Percentiles rank a stretch among this genome's conserved stretches.
These are phyloP conservation scores for Pulveroboletus ravenelii DNA, from an alignment of 768 basidiomycete species.

Conservation along the genomic window DNA sequence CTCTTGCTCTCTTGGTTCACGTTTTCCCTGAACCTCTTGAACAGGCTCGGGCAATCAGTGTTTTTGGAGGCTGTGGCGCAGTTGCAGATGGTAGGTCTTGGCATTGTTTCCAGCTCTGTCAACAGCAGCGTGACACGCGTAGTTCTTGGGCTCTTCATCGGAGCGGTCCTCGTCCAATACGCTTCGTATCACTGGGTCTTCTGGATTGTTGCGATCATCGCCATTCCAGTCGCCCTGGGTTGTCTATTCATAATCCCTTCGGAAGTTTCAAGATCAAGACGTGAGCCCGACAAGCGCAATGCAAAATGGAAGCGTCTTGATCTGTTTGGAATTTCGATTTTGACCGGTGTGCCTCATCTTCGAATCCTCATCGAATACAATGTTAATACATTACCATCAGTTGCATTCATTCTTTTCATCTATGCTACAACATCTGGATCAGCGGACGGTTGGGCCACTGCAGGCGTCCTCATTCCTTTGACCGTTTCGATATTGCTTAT, in stretches of 20 bases:
- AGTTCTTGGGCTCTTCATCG: slow-evolving; percentile 42
- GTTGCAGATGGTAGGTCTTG: slow-evolving; percentile 38
- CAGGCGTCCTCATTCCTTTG: slow-evolving; percentile 43
- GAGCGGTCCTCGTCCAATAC: slow-evolving; percentile 39
- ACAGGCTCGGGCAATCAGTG: slow-evolving; percentile 45
- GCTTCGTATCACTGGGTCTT: slow-evolving; percentile 49
- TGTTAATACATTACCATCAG: slow-evolving; percentile 16
- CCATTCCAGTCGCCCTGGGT: slow-evolving; percentile 29
- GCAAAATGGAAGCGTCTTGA: slow-evolving; percentile 33
- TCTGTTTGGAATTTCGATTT: slow-evolving; percentile 35
- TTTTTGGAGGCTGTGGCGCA: slow-evolving; percentile 44
- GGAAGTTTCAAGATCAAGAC: slow-evolving; percentile 4
- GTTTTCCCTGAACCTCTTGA: slow-evolving; percentile 44
- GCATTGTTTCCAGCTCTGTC: background rate
- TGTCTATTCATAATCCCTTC: slow-evolving; percentile 35
- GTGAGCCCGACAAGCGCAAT: background rate
- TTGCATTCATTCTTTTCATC: slow-evolving; percentile 36
- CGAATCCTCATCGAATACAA: background rate
- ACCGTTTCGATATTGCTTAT: slow-evolving; percentile 40
- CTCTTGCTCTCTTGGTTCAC: slow-evolving; percentile 45
- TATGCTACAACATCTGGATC: slow-evolving; percentile 46
- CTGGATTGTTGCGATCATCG: slow-evolving; percentile 41
- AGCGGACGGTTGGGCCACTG: slow-evolving; percentile 44
- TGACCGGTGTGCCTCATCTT: slow-evolving; percentile 30
- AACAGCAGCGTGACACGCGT: background rate